phyloP scores from a whole-genome alignment of 2,329 filamentous ascomycete species.

The Lizonia empirigonia region DNA sequence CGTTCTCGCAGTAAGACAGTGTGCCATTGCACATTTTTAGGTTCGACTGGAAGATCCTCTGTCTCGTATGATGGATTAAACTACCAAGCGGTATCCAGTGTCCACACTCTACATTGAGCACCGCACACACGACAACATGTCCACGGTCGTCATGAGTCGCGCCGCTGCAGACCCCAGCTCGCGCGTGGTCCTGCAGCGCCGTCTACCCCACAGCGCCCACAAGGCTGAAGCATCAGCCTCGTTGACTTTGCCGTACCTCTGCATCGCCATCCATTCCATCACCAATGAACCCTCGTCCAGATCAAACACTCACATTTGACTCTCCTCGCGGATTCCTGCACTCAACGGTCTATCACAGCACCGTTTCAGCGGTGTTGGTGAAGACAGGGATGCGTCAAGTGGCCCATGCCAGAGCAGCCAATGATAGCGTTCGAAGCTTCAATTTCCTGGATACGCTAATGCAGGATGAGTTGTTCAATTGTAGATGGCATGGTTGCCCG shows the following conservation, averaged over 20 bases:
- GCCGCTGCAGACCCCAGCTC: not conserved
- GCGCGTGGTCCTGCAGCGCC: constrained; percentile 7
- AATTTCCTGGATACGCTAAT: constrained; percentile 45
- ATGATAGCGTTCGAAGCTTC: constrained; percentile 24
- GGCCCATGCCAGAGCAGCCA: constrained; percentile 20
- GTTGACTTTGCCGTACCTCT: not conserved
- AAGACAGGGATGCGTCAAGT: constrained; percentile 17
- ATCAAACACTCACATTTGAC: not conserved
- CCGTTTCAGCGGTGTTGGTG: constrained; percentile 12
- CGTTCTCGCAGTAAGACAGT: not conserved
- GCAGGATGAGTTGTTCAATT: constrained; percentile 49
- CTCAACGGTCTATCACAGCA: not conserved
- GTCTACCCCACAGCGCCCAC: constrained; percentile 11
- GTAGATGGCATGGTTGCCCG: constrained; percentile 33
- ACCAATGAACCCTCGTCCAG: not conserved
- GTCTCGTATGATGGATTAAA: too few relatives aligned
- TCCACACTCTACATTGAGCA: too few relatives aligned
- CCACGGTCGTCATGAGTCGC: too few relatives aligned
- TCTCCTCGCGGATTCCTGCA: not conserved
- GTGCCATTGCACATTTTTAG: not conserved
- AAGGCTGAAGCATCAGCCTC: constrained; percentile 16
- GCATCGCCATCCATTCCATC: not conserved
- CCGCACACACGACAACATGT: not conserved
- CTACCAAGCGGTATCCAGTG: too few relatives aligned
- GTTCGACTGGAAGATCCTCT: not conserved